These are phyloP conservation scores for Coemansia sp. DNA, from an alignment of 192 early-diverging fungal species.

Conservation along the genomic window DNA sequence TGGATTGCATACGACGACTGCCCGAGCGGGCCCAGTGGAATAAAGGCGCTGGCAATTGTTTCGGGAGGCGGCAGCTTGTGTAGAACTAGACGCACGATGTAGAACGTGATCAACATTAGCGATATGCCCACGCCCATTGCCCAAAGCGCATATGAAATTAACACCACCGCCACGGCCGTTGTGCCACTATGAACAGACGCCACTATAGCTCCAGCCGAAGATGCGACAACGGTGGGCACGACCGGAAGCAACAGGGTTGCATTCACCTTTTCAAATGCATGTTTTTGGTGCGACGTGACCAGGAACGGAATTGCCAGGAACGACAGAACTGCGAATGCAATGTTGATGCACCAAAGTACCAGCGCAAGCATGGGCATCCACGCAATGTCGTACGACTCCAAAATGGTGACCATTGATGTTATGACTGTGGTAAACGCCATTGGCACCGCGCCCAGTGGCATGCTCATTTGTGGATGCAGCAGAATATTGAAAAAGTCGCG, in stretches of 20 bases:
- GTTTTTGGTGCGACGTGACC: slow-evolving; percentile 46
- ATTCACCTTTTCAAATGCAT: slow-evolving; percentile 47
- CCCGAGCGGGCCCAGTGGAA: slow-evolving; percentile 58
- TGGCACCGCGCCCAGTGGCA: slow-evolving; percentile 57
- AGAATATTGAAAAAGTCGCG: slow-evolving; percentile 51
- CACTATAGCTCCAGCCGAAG: slow-evolving; percentile 44
- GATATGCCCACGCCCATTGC: slow-evolving; percentile 53
- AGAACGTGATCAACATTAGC: slow-evolving; percentile 51
- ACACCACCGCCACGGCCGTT: slow-evolving; percentile 26
- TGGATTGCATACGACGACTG: slow-evolving; percentile 57
- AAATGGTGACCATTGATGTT: slow-evolving; percentile 29
- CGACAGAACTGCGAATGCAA: slow-evolving; percentile 38
- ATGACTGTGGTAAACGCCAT: slow-evolving; percentile 58
- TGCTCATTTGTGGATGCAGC: slow-evolving; percentile 54
- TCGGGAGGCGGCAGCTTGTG: slow-evolving; percentile 58
- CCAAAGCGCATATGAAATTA: slow-evolving; percentile 54
- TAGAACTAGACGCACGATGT: slow-evolving; percentile 52
- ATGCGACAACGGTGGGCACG: slow-evolving; percentile 55
- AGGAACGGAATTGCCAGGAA: slow-evolving; percentile 49
- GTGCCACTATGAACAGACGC: slow-evolving; percentile 22
- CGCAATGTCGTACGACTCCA: slow-evolving; percentile 10
- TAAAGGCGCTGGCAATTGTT: slow-evolving; percentile 53
- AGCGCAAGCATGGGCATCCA: slow-evolving; percentile 51
- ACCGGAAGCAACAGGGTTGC: slow-evolving; percentile 56
- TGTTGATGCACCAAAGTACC: slow-evolving; percentile 51